These are phyloP conservation scores for Forsythia viridissima DNA, from an alignment of 257 asterid species.

Conservation along the genomic window DNA sequence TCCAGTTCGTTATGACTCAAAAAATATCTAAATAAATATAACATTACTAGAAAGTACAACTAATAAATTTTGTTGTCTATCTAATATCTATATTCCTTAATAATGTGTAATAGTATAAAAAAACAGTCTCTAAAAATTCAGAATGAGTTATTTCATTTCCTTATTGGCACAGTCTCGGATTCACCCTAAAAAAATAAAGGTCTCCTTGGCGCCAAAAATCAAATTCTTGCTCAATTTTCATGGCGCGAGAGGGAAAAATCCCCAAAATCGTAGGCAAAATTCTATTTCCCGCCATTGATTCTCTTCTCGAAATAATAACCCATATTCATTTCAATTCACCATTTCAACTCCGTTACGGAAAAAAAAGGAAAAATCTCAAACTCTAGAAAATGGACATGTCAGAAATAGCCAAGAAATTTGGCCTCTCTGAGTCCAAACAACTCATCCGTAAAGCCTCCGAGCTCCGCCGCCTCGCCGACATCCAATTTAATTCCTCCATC, in stretches of 20 bases:
- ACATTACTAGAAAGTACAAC: no score
- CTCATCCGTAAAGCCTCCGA: constrained; percentile 90
- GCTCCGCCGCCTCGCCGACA: constrained; percentile 91
- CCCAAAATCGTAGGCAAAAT: neutral
- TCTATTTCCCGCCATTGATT: constrained; percentile 65
- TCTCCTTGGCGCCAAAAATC: neutral
- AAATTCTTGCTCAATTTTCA: neutral
- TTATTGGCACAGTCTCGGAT: no score
- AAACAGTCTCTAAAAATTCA: no score
- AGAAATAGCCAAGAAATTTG: constrained; percentile 68
- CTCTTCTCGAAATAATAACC: constrained; percentile 8
- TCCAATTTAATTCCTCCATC: constrained; percentile 80
- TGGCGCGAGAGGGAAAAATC: constrained; percentile 2
- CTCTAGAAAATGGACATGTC: constrained; percentile 56
- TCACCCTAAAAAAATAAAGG: neutral
- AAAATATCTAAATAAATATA: no score
- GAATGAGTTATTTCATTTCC: no score
- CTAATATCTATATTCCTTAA: no score
- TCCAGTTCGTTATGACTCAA: no score
- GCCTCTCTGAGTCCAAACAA: constrained; percentile 62
- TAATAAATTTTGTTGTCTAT: no score
- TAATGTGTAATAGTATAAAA: no score
- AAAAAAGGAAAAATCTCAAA: neutral
- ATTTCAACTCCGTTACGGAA: neutral
- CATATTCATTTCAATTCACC: neutral